phyloP scores from a whole-genome alignment of 2,329 filamentous ascomycete species.

The Helminthosporium solani region DNA sequence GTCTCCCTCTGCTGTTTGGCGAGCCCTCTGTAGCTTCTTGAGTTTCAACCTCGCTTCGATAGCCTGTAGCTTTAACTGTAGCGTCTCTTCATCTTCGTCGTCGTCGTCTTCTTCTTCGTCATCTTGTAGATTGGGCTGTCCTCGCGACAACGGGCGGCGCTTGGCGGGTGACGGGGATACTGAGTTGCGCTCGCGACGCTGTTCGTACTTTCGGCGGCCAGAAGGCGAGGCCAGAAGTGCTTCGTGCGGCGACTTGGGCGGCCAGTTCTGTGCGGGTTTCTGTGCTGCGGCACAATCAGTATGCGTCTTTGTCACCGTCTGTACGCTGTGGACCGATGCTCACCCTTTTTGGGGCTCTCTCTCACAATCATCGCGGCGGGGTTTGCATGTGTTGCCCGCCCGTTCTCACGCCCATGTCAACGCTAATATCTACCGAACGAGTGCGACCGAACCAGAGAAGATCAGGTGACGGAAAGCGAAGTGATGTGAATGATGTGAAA shows the following conservation, averaged over 20 bases:
- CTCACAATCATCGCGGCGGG: slow-evolving; percentile 47
- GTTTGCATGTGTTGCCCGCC: slow-evolving; percentile 17
- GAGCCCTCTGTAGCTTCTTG: slow-evolving; percentile 73
- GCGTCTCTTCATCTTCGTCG: slow-evolving; percentile 84
- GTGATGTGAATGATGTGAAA: slow-evolving; percentile 2
- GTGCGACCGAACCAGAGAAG: too few species aligned
- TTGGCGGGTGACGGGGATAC: slow-evolving; percentile 60
- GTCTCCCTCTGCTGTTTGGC: slow-evolving; percentile 30
- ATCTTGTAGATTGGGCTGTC: slow-evolving; percentile 12
- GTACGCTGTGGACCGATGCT: slow-evolving; percentile 5
- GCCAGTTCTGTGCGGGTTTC: slow-evolving; percentile 54
- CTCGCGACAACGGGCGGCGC: slow-evolving; percentile 29
- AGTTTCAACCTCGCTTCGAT: slow-evolving; percentile 86
- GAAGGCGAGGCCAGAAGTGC: slow-evolving; percentile 70
- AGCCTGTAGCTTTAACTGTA: slow-evolving; percentile 81
- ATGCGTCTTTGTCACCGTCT: background rate
- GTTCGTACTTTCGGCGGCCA: slow-evolving; percentile 73
- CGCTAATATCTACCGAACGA: too few species aligned
- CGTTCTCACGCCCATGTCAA: slow-evolving; percentile 31
- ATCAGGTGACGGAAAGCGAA: background rate
- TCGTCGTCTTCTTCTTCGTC: slow-evolving; percentile 70
- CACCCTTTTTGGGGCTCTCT: slow-evolving; percentile 50
- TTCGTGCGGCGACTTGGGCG: slow-evolving; percentile 62
- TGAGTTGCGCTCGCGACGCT: slow-evolving; percentile 60
- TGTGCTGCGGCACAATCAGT: slow-evolving; percentile 34